Percentiles rank a stretch among this genome's conserved stretches.
These are phyloP conservation scores for Kwoniella newhampshirensis DNA, from an alignment of 768 basidiomycete species.

Conservation along the genomic window DNA sequence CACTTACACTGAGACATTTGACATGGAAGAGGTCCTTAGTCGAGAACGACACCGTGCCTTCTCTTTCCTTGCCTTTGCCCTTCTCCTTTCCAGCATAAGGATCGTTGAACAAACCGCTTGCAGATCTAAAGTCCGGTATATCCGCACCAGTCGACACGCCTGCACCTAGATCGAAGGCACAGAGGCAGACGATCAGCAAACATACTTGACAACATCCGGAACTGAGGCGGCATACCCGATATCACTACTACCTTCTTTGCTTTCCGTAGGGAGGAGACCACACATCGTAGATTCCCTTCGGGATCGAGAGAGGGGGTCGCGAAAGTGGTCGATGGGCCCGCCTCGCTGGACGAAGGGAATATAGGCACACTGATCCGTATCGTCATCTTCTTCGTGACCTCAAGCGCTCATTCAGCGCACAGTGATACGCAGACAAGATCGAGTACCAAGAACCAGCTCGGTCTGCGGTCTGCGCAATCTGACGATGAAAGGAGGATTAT, in stretches of 20 bases:
- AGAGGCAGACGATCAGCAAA: background rate
- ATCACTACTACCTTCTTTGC: constrained; percentile 11
- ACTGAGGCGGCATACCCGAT: constrained; percentile 4
- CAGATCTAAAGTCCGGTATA: constrained; percentile 85
- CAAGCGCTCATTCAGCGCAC: too few species aligned
- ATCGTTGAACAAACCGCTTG: constrained; percentile 71
- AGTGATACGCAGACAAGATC: too few species aligned
- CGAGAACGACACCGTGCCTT: constrained; percentile 57
- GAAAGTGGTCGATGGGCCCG: too few species aligned
- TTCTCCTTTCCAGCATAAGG: constrained; percentile 61
- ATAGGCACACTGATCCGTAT: too few species aligned
- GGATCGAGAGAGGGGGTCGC: too few species aligned
- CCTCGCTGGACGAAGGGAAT: too few species aligned
- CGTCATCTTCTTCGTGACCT: too few species aligned
- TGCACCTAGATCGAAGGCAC: constrained; percentile 61
- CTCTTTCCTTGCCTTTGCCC: constrained; percentile 69
- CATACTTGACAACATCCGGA: background rate
- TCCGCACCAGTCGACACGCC: constrained; percentile 84
- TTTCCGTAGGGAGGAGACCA: too few species aligned
- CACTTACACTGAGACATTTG: constrained; percentile 74
- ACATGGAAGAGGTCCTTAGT: constrained; percentile 90
- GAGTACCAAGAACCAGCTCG: too few species aligned
- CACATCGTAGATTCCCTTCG: too few species aligned
- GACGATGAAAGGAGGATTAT: too few species aligned
- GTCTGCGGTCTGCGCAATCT: too few species aligned